Conservation (phyloP, 1,284 basidiomycete genomes). For the Phellopilus nigrolimitatus region DNA sequence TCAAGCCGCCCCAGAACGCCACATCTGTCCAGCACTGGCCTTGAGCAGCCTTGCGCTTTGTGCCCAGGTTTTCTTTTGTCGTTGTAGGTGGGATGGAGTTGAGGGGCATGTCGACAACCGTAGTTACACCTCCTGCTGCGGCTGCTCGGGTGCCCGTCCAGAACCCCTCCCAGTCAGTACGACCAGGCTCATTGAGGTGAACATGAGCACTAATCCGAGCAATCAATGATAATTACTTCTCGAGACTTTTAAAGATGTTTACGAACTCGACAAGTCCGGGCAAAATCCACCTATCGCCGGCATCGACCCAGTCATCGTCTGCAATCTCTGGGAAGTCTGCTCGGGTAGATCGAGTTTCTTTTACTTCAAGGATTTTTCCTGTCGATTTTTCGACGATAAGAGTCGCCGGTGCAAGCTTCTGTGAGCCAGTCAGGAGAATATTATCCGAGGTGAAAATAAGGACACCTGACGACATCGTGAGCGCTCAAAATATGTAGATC, state of each 20-base stretch:
- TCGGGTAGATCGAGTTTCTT: constrained; percentile 29
- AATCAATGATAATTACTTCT: background rate
- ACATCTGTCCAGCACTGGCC: constrained; percentile 81
- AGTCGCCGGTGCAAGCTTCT: constrained; percentile 60
- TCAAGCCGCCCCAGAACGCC: constrained; percentile 92
- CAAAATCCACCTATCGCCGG: constrained; percentile 60
- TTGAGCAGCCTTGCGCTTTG: constrained; percentile 66
- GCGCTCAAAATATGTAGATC: too few species aligned
- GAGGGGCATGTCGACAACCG: constrained; percentile 91
- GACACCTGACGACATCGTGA: background rate
- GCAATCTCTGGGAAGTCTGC: constrained; percentile 34
- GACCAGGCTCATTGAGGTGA: constrained; percentile 89
- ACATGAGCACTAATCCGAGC: constrained; percentile 86
- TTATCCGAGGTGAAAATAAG: constrained; percentile 43
- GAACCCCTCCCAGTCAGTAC: constrained; percentile 93
- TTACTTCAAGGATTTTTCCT: constrained; percentile 66
- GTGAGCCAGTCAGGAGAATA: constrained; percentile 54
- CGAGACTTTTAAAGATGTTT: background rate
- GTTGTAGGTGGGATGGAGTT: constrained; percentile 95
- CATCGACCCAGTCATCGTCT: constrained; percentile 52
- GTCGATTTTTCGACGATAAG: constrained; percentile 56
- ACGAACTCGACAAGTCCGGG: constrained; percentile 85
- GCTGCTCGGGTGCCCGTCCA: constrained; percentile 86
- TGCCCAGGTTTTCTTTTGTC: constrained; percentile 65
- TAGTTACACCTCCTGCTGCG: constrained; percentile 85